Conservation (phyloP, 2,329 filamentous ascomycete genomes). For the Amphichorda felina region DNA sequence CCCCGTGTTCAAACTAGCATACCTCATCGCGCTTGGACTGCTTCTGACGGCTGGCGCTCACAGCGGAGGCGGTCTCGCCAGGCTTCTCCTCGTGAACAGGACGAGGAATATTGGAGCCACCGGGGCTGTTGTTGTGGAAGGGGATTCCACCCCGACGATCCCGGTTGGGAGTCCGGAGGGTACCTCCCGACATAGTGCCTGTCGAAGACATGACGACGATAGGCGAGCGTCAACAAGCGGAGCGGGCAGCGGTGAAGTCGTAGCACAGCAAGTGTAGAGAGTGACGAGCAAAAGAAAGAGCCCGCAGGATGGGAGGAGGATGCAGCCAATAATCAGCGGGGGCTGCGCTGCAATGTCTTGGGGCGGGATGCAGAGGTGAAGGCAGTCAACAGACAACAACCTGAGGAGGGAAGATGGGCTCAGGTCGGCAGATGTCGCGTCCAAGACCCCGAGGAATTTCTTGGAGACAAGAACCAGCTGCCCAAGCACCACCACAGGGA, state of each 20-base stretch:
- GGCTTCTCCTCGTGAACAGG: conserved; percentile 47
- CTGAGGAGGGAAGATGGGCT: conserved; percentile 17
- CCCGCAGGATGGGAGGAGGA: neutral
- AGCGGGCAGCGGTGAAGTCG: conserved; percentile 2
- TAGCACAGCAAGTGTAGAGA: neutral
- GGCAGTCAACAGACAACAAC: conserved; percentile 10
- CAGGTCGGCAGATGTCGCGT: conserved; percentile 3
- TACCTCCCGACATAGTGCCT: conserved; percentile 3
- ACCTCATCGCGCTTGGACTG: conserved; percentile 99
- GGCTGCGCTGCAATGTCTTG: conserved; percentile 2
- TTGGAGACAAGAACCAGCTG: neutral
- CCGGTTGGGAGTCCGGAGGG: conserved; percentile 4
- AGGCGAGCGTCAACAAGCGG: conserved; percentile 1
- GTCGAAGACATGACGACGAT: conserved; percentile 3
- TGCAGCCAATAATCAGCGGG: conserved; percentile 1
- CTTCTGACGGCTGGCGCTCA: conserved; percentile 92
- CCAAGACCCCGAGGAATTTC: neutral
- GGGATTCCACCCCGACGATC: conserved; percentile 4
- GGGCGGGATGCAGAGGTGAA: neutral
- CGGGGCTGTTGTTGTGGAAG: conserved; percentile 38
- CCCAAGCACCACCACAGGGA: neutral
- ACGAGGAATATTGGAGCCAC: conserved; percentile 57
- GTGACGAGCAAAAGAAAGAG: neutral
- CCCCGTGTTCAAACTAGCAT: conserved; percentile 16
- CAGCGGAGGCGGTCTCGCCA: conserved; percentile 52